phyloP scores from a whole-genome alignment of 2,329 filamentous ascomycete genomes.

The Apiospora marii region DNA sequence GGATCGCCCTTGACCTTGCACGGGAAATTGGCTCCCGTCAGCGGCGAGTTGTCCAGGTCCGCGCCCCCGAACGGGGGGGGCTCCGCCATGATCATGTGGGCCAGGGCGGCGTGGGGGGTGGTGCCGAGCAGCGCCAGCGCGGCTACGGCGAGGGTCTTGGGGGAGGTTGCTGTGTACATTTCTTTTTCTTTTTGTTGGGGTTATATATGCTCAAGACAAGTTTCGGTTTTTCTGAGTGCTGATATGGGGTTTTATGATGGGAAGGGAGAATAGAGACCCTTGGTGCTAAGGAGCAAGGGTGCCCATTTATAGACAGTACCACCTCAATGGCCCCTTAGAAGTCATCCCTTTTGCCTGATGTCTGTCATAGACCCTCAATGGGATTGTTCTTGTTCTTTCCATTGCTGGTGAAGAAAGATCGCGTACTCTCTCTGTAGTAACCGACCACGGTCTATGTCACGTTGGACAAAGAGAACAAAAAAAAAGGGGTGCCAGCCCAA shows the following conservation, averaged over 20 bases:
- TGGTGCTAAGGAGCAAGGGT: neutral
- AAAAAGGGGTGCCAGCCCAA: neutral
- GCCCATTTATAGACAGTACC: neutral
- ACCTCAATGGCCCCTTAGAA: neutral
- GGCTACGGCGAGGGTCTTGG: neutral
- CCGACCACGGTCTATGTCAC: neutral
- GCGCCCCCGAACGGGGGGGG: conserved; percentile 60
- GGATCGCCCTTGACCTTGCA: conserved; percentile 62
- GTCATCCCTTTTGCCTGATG: neutral
- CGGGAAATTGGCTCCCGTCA: conserved; percentile 66
- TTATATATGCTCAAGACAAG: neutral
- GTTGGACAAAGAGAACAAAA: neutral
- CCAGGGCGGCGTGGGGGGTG: conserved; percentile 46
- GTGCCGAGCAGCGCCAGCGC: conserved; percentile 19
- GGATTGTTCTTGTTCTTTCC: neutral
- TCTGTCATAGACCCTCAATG: neutral
- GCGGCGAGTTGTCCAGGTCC: conserved; percentile 62
- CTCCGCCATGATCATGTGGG: conserved; percentile 70
- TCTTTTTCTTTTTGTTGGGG: neutral
- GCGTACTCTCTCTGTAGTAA: neutral
- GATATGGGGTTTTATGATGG: neutral
- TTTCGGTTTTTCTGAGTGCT: neutral
- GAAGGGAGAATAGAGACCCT: neutral
- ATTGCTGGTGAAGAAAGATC: neutral
- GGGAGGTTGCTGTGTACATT: neutral